These are phyloP conservation scores for Macrophomina pseudophaseolina DNA, from an alignment of 2,329 filamentous ascomycete species.

Conservation along the genomic window DNA sequence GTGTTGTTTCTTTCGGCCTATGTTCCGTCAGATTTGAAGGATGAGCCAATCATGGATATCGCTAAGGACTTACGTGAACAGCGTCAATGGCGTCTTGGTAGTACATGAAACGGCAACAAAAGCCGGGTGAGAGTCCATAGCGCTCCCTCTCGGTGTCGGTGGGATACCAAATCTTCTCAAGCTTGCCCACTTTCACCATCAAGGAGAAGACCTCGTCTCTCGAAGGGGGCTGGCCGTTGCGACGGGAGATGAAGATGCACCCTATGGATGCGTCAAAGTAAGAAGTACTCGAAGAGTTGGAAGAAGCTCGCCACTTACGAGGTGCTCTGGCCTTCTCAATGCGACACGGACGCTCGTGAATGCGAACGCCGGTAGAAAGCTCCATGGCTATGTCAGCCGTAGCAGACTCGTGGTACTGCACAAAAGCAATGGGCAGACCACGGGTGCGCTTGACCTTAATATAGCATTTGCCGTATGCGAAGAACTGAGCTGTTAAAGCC, in stretches of 20 bases:
- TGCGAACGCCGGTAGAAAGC: background rate
- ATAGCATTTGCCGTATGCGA: constrained; percentile 8
- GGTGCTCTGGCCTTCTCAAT: constrained; percentile 23
- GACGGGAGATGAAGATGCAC: constrained; percentile 21
- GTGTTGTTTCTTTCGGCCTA: background rate
- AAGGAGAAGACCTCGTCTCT: constrained; percentile 3
- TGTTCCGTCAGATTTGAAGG: background rate
- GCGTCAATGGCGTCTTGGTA: constrained; percentile 22
- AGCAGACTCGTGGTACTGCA: constrained; percentile 4
- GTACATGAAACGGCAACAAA: constrained; percentile 8
- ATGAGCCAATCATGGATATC: background rate
- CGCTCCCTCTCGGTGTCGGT: constrained; percentile 7
- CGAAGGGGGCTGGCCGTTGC: constrained; percentile 9
- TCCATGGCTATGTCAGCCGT: constrained; percentile 6
- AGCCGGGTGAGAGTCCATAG: constrained; percentile 2
- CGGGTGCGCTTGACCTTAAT: constrained; percentile 23
- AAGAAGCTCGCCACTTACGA: constrained; percentile 2
- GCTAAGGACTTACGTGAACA: background rate
- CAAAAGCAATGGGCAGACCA: constrained; percentile 19
- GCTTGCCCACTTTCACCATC: background rate
- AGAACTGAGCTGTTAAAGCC: background rate
- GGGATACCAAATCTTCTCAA: constrained; percentile 21
- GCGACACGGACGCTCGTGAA: constrained; percentile 12
- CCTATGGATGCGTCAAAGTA: background rate
- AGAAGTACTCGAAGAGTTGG: background rate